These are phyloP conservation scores for Psilocybe mexicana DNA, from an alignment of 1,284 basidiomycete genomes.

Conservation along the genomic window DNA sequence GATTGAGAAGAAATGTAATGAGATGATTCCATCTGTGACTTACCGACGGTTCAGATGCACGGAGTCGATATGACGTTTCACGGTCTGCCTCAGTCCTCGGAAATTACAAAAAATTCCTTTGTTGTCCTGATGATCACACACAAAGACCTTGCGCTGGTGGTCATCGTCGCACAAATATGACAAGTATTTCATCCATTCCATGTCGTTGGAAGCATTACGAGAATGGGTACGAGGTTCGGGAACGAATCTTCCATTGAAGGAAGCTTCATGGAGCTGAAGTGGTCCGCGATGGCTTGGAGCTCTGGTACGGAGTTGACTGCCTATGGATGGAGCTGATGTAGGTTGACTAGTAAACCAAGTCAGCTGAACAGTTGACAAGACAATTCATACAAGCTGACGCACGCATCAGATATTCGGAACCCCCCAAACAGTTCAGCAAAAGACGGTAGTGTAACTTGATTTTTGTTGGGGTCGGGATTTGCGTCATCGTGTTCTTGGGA, in stretches of 20 bases:
- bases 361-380: no score
- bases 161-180: neutral
- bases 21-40: constrained; percentile 22
- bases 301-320: no score
- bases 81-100: constrained; percentile 60
- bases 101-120: constrained; percentile 43
- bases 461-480: neutral
- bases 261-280: neutral
- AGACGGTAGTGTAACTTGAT: no score
- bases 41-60: constrained; percentile 63
- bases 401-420: no score
- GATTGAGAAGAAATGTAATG: neutral
- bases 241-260: neutral
- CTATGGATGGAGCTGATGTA: no score
- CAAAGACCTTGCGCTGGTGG: neutral
- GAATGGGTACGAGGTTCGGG: neutral
- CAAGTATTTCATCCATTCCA: neutral
- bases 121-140: neutral
- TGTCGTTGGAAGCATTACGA: neutral
- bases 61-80: constrained; percentile 67
- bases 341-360: no score
- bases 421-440: no score
- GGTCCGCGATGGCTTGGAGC: neutral
- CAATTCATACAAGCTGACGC: no score
- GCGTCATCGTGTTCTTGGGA: no score